Conservation (phyloP, 306 rosid species). For the Vicia sativa region DNA sequence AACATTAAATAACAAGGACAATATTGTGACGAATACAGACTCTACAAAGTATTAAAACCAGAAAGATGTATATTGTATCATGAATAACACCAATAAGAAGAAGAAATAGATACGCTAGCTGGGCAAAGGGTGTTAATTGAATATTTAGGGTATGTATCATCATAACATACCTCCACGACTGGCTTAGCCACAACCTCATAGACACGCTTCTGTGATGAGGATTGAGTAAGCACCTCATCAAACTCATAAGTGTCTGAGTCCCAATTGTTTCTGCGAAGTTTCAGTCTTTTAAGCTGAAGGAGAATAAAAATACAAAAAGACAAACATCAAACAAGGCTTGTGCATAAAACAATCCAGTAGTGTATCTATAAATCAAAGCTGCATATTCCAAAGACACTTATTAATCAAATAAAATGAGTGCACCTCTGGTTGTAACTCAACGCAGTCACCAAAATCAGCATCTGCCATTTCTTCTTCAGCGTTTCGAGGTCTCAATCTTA, state of each 20-base stretch:
- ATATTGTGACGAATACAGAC: neutral
- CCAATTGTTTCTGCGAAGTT: constrained; percentile 95
- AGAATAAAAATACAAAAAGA: constrained; percentile 29
- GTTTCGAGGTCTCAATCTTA: constrained; percentile 86
- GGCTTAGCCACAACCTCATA: constrained; percentile 99
- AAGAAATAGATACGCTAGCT: constrained; percentile 31
- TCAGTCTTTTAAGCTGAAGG: constrained; percentile 82
- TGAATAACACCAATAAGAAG: constrained; percentile 22
- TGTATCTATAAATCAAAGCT: constrained; percentile 22
- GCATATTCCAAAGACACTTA: constrained; percentile 9
- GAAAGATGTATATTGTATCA: constrained; percentile 26
- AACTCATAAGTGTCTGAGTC: constrained; percentile 90
- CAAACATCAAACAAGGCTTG: constrained; percentile 25
- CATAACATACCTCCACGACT: constrained; percentile 80
- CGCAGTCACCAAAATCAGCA: constrained; percentile 94
- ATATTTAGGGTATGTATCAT: constrained; percentile 16
- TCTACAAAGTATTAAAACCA: neutral
- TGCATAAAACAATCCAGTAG: constrained; percentile 14
- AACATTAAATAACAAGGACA: constrained; percentile 24
- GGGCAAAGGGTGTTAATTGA: constrained; percentile 25
- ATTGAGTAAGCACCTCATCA: constrained; percentile 92
- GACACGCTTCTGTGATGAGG: constrained; percentile 92
- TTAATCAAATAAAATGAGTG: constrained; percentile 30
- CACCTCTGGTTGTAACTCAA: constrained; percentile 95
- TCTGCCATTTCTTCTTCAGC: constrained; percentile 79